phyloP scores from a whole-genome alignment of 2,329 filamentous ascomycete genomes.

The Penicillium nordicum region DNA sequence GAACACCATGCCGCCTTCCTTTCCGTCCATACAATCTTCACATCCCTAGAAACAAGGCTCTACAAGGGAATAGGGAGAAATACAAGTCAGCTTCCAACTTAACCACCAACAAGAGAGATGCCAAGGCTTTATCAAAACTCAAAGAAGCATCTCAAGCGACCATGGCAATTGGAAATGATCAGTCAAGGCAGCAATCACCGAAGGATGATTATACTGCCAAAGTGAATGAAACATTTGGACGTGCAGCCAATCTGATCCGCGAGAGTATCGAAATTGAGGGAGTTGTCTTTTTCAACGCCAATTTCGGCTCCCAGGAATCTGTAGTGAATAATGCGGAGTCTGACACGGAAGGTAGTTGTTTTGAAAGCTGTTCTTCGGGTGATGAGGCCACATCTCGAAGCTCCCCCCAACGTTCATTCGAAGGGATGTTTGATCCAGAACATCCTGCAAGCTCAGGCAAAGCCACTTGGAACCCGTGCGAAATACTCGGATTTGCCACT shows the following conservation, averaged over 20 bases:
- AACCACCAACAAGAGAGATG: not conserved
- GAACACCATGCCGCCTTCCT: not conserved
- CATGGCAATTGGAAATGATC: not conserved
- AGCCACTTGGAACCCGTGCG: conserved; percentile 1
- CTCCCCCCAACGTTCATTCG: not conserved
- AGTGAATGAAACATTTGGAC: conserved; percentile 35
- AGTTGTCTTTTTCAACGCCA: conserved; percentile 27
- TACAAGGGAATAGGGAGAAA: not conserved
- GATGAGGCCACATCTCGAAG: conserved; percentile 1
- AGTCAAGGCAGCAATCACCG: not conserved
- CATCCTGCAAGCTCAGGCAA: not conserved
- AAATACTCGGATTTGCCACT: conserved; percentile 14
- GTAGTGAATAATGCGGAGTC: conserved; percentile 1
- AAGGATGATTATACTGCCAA: conserved; percentile 5
- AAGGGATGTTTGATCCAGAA: not conserved
- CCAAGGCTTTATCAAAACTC: not conserved
- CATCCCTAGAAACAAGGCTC: not conserved
- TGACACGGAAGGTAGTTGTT: conserved; percentile 3
- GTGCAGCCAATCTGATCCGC: conserved; percentile 43
- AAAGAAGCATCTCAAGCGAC: not conserved
- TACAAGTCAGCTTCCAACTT: not conserved
- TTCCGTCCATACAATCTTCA: conserved; percentile 3
- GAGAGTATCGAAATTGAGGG: conserved; percentile 41
- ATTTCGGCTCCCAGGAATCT: conserved; percentile 8
- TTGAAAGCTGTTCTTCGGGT: conserved; percentile 11